Evolutionary conservation across 2,329 filamentous ascomycete genomes (phyloP).

Genomic region (Xenoacremonium recifei): DNA sequence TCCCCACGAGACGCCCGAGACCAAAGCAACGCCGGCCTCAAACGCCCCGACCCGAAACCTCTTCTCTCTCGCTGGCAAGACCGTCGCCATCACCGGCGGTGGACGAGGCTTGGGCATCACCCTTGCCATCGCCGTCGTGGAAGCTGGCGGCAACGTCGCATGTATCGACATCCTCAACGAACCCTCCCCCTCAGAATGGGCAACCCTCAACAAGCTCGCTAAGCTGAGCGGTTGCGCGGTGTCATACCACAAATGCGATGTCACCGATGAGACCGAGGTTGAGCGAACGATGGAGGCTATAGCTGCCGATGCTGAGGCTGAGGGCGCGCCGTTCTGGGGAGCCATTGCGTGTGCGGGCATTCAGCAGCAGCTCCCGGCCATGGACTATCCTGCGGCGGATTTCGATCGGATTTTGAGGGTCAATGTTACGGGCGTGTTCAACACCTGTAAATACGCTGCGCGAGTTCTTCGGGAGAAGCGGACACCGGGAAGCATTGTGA

Average conservation of each 20-base stretch:
- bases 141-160: slow-evolving; percentile 48
- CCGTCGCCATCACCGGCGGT: slow-evolving; percentile 49
- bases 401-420: slow-evolving; percentile 69
- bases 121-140: slow-evolving; percentile 46
- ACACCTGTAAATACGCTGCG: slow-evolving; percentile 69
- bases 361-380: slow-evolving; percentile 43
- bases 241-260: slow-evolving; percentile 44
- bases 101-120: slow-evolving; percentile 50
- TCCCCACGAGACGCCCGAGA: slow-evolving; percentile 27
- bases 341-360: slow-evolving; percentile 48
- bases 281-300: slow-evolving; percentile 35
- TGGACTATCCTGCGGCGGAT: slow-evolving; percentile 51
- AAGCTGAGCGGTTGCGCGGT: slow-evolving; percentile 30
- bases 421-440: slow-evolving; percentile 68
- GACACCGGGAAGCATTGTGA: slow-evolving; percentile 45
- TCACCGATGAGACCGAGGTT: slow-evolving; percentile 43
- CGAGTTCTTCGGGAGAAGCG: slow-evolving; percentile 48
- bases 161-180: slow-evolving; percentile 44
- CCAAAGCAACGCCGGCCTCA: slow-evolving; percentile 29
- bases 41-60: slow-evolving; percentile 28
- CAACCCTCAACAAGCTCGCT: slow-evolving; percentile 39
- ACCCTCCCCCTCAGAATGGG: slow-evolving; percentile 39
- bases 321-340: slow-evolving; percentile 34
- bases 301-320: slow-evolving; percentile 30
- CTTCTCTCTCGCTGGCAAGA: slow-evolving; percentile 45